A percentile compares a stretch with the other conserved stretches of the same genome.
Evolutionary conservation across 257 asterid species (phyloP).

Genomic region (Vinca minor): DNA sequence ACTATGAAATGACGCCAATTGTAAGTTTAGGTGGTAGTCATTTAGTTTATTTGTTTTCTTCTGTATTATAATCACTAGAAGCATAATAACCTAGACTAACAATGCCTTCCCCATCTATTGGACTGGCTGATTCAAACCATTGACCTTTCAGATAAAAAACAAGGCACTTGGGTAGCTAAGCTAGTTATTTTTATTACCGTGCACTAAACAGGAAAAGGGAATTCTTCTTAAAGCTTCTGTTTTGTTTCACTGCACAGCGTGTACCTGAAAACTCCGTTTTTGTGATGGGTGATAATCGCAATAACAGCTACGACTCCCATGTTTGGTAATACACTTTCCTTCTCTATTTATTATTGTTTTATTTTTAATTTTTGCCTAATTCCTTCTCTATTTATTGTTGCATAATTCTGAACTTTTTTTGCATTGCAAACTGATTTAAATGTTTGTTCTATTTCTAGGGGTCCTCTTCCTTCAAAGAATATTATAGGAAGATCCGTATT

Average conservation of each 20-base stretch:
- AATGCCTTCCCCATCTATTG: too few species aligned
- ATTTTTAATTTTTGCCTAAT: too few species aligned
- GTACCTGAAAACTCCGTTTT: slow-evolving; percentile 75
- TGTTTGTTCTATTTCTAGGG: slow-evolving; percentile 34
- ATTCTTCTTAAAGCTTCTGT: slow-evolving; percentile 9
- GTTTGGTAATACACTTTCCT: slow-evolving; percentile 55
- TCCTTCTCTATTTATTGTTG: slow-evolving; percentile 7
- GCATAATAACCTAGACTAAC: too few species aligned
- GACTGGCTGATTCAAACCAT: too few species aligned
- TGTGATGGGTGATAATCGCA: slow-evolving; percentile 95
- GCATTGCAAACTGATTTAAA: not conserved
- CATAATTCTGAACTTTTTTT: slow-evolving; percentile 10
- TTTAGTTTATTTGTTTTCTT: not conserved
- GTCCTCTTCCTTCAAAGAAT: slow-evolving; percentile 80
- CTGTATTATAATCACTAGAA: too few species aligned
- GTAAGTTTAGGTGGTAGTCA: slow-evolving; percentile 34
- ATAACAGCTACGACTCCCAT: slow-evolving; percentile 91
- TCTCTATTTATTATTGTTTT: too few species aligned
- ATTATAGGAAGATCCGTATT: slow-evolving; percentile 76
- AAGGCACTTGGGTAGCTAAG: not conserved
- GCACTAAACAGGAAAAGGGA: too few species aligned
- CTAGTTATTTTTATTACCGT: too few species aligned
- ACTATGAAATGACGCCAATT: slow-evolving; percentile 69
- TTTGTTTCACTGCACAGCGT: slow-evolving; percentile 41
- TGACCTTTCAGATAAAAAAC: too few species aligned